Percentiles rank a stretch among this genome's conserved stretches.
Conservation (phyloP, 768 basidiomycete species). For the Calvatia gigantea region DNA sequence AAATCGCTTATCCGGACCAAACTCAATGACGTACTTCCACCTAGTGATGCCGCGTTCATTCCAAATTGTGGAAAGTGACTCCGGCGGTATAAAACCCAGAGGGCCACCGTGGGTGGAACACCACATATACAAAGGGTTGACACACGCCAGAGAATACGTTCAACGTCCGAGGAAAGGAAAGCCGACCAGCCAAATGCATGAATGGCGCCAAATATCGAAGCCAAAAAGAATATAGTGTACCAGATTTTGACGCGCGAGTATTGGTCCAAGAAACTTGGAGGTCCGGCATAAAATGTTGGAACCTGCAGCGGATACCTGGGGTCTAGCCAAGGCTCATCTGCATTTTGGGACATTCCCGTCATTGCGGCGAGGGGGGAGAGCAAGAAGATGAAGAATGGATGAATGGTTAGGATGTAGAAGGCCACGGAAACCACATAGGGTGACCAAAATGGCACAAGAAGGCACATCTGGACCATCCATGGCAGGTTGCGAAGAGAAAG, state of each 20-base stretch:
- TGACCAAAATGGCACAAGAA: slow-evolving; percentile 1
- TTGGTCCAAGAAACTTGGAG: not conserved
- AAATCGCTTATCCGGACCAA: not conserved
- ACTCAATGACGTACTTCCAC: not conserved
- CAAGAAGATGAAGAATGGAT: slow-evolving; percentile 1
- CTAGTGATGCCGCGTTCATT: not conserved
- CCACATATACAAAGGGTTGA: not conserved
- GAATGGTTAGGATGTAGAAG: not conserved
- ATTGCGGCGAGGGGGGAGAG: slow-evolving; percentile 1
- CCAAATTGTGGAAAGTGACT: not conserved
- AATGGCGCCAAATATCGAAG: slow-evolving; percentile 16
- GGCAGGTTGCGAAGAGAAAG: not conserved
- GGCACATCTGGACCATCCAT: slow-evolving; percentile 2
- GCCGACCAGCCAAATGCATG: slow-evolving; percentile 17
- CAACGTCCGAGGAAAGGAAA: slow-evolving; percentile 11
- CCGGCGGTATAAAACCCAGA: not conserved
- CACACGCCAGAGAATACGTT: slow-evolving; percentile 12
- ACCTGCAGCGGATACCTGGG: not conserved
- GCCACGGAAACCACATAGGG: not conserved
- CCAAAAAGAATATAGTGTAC: slow-evolving; percentile 1
- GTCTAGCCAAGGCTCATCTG: not conserved
- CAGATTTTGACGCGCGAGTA: not conserved
- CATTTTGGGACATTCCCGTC: not conserved
- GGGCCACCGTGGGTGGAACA: slow-evolving; percentile 2
- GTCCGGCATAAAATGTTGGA: slow-evolving; percentile 1